A percentile compares a stretch with the other conserved stretches of the same genome.
These are phyloP conservation scores for Fusarium sp. DNA, from an alignment of 2,329 filamentous ascomycete species.

Conservation along the genomic window DNA sequence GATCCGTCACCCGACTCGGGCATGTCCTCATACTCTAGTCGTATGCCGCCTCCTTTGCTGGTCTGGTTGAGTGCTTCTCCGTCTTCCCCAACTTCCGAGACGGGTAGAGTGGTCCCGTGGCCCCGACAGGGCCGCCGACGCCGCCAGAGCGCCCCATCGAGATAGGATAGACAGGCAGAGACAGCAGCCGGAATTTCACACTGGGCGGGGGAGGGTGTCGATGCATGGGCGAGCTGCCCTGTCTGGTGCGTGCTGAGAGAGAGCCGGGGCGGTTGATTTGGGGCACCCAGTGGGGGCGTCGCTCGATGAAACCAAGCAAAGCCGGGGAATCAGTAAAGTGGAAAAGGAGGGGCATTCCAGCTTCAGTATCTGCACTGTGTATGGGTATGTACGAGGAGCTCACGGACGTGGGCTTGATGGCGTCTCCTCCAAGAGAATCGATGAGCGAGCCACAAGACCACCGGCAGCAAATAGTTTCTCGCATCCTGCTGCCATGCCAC, in stretches of 20 bases:
- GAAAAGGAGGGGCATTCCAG: conserved; percentile 21
- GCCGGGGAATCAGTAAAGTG: conserved; percentile 21
- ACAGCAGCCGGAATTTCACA: conserved; percentile 31
- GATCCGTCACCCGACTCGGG: conserved; percentile 44
- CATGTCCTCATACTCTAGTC: conserved; percentile 36
- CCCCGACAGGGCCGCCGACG: conserved; percentile 28
- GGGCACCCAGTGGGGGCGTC: conserved; percentile 24
- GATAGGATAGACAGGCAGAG: conserved; percentile 21
- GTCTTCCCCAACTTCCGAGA: conserved; percentile 41
- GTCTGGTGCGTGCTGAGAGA: conserved; percentile 5
- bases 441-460: conserved; percentile 23
- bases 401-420: conserved; percentile 11
- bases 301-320: conserved; percentile 34
- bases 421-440: conserved; percentile 6
- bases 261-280: conserved; percentile 9
- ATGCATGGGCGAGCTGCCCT: conserved; percentile 13
- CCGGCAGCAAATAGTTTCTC: conserved; percentile 33
- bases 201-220: conserved; percentile 40
- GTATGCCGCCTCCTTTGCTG: conserved; percentile 32
- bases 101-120: conserved; percentile 41
- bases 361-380: conserved; percentile 7
- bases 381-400: not conserved
- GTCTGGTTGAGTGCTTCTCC: conserved; percentile 20
- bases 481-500: conserved; percentile 17
- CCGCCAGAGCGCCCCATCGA: conserved; percentile 31